Evolutionary conservation across 2,329 filamentous ascomycete species (phyloP), one percentile per base, ranked within the genome.

Genomic region (Biscogniauxia marginata): DNA sequence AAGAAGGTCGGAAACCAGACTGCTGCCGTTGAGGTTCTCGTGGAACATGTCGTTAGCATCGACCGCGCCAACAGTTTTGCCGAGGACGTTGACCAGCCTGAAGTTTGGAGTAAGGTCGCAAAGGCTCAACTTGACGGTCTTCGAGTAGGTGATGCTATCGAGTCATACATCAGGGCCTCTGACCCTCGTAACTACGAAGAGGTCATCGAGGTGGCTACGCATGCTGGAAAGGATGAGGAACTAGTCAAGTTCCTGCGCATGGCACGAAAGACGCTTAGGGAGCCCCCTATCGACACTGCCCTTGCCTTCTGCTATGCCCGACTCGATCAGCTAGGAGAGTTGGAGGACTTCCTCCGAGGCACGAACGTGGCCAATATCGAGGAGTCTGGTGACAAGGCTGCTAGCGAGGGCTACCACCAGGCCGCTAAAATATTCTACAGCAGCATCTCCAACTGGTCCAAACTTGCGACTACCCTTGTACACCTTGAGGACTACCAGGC

Each of bases 401-500:
- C 96, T 65, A 89, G 87, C 61, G 95, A 99, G 77, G 93, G 93
- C 58, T 87, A 91, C 70, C 93, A 95, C 70, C 89, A 98, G 80
- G 95, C 95, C 46, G 91, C 95, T 63, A 99, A 99, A 85, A 98
- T 99, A 70, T 99, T 98, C 84, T 99, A 87, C 79, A 91, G 86
- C 54, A 98, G 91, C 78, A 96, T 99, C 72, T 99, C 95, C 53
- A 99, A 99, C 84, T 99, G 95, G 95, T 93, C 93, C 54, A 99
- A 99, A 81, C 87, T 99, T 67, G 93, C 95, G 13, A 98, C 95
- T 9, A 99, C 95, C 9, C 84, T 98, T 58, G 95, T 99, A n/a
- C 92, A 98, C 74, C 86, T 99, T 6, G 89, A 88, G 63, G 95
- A 99, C 66, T 98, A 99, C 79, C 96, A 99, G 76, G 91, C 91